These are phyloP conservation scores for Auricularia sp. DNA, from an alignment of 768 basidiomycete genomes.

Conservation along the genomic window DNA sequence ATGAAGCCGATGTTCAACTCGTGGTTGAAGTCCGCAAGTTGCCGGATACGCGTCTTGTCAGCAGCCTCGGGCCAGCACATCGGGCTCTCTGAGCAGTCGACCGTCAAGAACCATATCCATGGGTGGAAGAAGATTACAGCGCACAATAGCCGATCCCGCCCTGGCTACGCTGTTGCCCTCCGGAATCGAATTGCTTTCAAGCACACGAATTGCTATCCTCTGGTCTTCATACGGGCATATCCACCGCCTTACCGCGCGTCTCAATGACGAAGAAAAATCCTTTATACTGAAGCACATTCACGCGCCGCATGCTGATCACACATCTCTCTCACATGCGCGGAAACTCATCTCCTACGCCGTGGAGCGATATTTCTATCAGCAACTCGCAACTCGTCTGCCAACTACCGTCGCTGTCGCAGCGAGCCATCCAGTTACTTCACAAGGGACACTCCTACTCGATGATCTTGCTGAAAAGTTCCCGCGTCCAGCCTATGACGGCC, in stretches of 20 bases:
- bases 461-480: constrained; percentile 2
- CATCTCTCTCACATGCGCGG: background rate
- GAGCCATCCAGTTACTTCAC: background rate
- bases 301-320: background rate
- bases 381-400: background rate
- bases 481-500: background rate
- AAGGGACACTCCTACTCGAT: background rate
- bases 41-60: background rate
- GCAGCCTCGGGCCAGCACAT: background rate
- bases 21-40: background rate
- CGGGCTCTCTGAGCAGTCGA: background rate
- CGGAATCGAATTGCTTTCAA: background rate
- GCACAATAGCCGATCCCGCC: background rate
- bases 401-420: background rate
- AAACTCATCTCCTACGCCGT: constrained; percentile 4
- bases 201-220: constrained; percentile 1
- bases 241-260: background rate
- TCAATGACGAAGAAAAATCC: background rate
- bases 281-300: constrained; percentile 1
- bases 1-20: background rate
- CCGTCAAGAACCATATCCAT: background rate
- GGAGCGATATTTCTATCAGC: constrained; percentile 4
- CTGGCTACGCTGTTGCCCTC: background rate
- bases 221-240: constrained; percentile 6
- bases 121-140: too few relatives aligned